phyloP scores from a whole-genome alignment of 768 basidiomycete species.

The Mycena maculata region DNA sequence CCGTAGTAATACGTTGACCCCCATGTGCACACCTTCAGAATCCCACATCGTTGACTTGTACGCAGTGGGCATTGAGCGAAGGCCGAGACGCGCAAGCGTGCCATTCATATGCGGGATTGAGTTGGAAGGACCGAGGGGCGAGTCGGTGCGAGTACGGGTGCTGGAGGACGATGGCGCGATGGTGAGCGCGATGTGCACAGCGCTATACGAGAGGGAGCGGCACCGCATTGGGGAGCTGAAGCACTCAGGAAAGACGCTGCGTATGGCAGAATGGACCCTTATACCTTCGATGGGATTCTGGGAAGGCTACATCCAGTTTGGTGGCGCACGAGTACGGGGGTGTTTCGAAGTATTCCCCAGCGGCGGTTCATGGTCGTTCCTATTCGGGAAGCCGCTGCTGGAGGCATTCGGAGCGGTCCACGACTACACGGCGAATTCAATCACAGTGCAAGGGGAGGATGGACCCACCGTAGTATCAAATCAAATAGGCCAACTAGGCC shows the following conservation, averaged over 20 bases:
- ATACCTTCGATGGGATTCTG: slow-evolving; percentile 37
- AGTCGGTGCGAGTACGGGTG: slow-evolving; percentile 19
- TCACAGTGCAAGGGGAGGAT: slow-evolving; percentile 6
- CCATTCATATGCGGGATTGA: too few species aligned
- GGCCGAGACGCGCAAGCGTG: neutral
- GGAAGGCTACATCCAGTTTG: slow-evolving; percentile 35
- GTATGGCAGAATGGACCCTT: slow-evolving; percentile 48
- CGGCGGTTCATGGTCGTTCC: too few species aligned
- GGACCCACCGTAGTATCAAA: neutral
- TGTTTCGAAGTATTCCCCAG: slow-evolving; percentile 41
- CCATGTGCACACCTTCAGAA: slow-evolving; percentile 5
- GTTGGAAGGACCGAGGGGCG: slow-evolving; percentile 32
- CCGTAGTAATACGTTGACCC: too few species aligned
- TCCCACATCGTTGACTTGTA: slow-evolving; percentile 17
- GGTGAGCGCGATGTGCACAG: slow-evolving; percentile 33
- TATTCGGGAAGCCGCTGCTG: slow-evolving; percentile 34
- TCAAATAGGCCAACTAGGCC: neutral
- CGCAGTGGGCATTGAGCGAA: slow-evolving; percentile 1
- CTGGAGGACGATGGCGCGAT: slow-evolving; percentile 32
- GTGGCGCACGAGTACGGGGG: neutral
- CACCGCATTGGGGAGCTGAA: neutral
- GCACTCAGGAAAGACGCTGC: slow-evolving; percentile 31
- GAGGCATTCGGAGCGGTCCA: slow-evolving; percentile 26
- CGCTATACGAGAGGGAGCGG: neutral
- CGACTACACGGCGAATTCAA: slow-evolving; percentile 25